A percentile compares a stretch with the other conserved stretches of the same genome.
Evolutionary conservation across 441 rosid genomes (phyloP).

Genomic region (Gossypium lobatum): DNA sequence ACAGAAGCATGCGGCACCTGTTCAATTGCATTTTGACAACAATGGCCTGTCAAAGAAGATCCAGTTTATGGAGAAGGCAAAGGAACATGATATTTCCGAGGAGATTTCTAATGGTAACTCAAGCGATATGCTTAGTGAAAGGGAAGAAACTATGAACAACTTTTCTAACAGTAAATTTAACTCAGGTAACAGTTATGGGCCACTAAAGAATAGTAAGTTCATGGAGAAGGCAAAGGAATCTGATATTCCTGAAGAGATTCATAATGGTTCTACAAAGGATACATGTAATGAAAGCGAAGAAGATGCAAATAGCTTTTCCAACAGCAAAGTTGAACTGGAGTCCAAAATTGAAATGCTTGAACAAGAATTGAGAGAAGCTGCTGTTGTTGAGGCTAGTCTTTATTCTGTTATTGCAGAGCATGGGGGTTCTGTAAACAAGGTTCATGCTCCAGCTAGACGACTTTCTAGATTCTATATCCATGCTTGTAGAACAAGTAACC

Average conservation of each 20-base stretch:
- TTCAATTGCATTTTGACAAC: conserved; percentile 39
- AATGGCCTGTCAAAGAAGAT: conserved; percentile 20
- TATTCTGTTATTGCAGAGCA: conserved; percentile 89
- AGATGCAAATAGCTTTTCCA: conserved; percentile 20
- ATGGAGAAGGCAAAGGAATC: conserved; percentile 25
- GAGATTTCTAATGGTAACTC: conserved; percentile 11
- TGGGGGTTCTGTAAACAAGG: conserved; percentile 74
- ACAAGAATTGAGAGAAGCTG: conserved; percentile 85
- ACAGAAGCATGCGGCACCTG: conserved; percentile 56
- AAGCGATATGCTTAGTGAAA: conserved; percentile 17
- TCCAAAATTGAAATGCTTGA: conserved; percentile 47
- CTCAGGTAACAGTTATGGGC: conserved; percentile 27
- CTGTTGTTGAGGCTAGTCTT: conserved; percentile 76
- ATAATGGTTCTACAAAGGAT: conserved; percentile 7
- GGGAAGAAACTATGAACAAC: conserved; percentile 24
- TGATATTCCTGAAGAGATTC: conserved; percentile 18
- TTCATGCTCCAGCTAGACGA: conserved; percentile 89
- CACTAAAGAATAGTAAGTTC: conserved; percentile 17
- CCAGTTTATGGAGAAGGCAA: conserved; percentile 21
- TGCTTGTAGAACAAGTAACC: conserved; percentile 49
- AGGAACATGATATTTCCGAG: conserved; percentile 20
- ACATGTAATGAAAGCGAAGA: conserved; percentile 23
- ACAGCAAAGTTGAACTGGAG: conserved; percentile 38
- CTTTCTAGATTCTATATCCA: conserved; percentile 80
- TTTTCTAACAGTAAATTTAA: conserved; percentile 30